Evolutionary conservation across 176 grass and related monocot genomes (phyloP).

Genomic region (Rhynchospora tenuis): DNA sequence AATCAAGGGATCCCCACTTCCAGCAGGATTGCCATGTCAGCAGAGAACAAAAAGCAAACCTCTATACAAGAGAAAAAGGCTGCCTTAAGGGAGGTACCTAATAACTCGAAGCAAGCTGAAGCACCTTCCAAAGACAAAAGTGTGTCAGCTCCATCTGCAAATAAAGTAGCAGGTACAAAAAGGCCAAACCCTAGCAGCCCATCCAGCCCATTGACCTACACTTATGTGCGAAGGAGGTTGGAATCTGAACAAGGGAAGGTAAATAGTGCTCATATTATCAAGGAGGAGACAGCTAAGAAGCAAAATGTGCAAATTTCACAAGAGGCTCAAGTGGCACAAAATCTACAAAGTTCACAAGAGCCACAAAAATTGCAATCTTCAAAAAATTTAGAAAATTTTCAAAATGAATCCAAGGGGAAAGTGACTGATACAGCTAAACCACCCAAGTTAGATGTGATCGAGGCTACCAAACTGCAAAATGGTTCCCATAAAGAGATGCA

Average conservation of each 20-base stretch:
- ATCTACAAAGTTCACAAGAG: background rate
- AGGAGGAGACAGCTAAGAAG: constrained; percentile 31
- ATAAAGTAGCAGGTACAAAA: constrained; percentile 45
- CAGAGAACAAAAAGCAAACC: constrained; percentile 44
- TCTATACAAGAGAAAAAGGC: constrained; percentile 59
- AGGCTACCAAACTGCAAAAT: constrained; percentile 22
- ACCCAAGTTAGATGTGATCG: constrained; percentile 16
- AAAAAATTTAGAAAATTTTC: constrained; percentile 22
- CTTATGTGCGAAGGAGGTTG: constrained; percentile 75
- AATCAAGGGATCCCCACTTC: background rate
- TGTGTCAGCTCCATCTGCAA: constrained; percentile 13
- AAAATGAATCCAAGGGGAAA: constrained; percentile 23
- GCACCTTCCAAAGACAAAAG: constrained; percentile 39
- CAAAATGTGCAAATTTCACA: constrained; percentile 23
- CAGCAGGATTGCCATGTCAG: constrained; percentile 32
- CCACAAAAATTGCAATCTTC: background rate
- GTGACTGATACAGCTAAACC: constrained; percentile 11
- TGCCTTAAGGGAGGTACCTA: constrained; percentile 54
- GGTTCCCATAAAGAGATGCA: constrained; percentile 27
- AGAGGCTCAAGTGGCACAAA: background rate
- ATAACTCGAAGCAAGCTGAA: constrained; percentile 30
- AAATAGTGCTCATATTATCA: constrained; percentile 7
- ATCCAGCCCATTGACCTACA: constrained; percentile 36
- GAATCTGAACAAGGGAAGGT: constrained; percentile 76
- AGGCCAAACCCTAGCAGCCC: constrained; percentile 39